Percentiles rank a stretch among this genome's conserved stretches.
Conservation (phyloP, 352 stramenopile genomes). For the Globisporangium acanthophoron region DNA sequence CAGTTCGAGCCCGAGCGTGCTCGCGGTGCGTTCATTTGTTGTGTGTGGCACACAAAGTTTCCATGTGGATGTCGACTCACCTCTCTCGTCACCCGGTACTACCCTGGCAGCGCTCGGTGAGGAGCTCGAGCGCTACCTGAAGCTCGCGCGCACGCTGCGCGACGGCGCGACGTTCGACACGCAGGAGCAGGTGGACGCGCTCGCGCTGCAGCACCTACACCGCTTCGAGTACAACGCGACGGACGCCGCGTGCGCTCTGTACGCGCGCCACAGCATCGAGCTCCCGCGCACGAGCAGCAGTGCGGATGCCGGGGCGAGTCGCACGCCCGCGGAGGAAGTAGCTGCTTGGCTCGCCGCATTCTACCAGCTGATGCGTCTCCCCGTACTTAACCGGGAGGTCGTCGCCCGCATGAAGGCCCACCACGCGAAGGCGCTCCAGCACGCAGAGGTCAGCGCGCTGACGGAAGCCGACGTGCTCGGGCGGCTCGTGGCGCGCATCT, state of each 20-base stretch:
- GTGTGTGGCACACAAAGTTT: not conserved
- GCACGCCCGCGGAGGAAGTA: constrained; percentile 29
- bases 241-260: constrained; percentile 75
- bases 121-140: constrained; percentile 78
- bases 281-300: constrained; percentile 28
- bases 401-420: constrained; percentile 44
- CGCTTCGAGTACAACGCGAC: constrained; percentile 77
- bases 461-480: constrained; percentile 58
- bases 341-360: constrained; percentile 59
- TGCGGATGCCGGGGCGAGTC: not conserved
- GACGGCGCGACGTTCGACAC: constrained; percentile 79
- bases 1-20: constrained; percentile 48
- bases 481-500: constrained; percentile 45
- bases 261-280: constrained; percentile 78
- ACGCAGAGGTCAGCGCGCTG: constrained; percentile 18
- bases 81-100: not conserved
- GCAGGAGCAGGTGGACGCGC: constrained; percentile 59
- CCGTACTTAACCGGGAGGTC: constrained; percentile 26
- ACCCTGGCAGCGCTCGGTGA: constrained; percentile 32
- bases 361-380: constrained; percentile 51
- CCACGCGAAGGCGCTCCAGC: constrained; percentile 21
- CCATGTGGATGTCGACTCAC: not conserved
- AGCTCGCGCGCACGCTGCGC: constrained; percentile 63
- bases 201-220: constrained; percentile 76
- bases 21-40: constrained; percentile 25